Base-by-base conservation (phyloP, 2,329 filamentous ascomycete genomes). In the Sporothrix phasma region DNA sequence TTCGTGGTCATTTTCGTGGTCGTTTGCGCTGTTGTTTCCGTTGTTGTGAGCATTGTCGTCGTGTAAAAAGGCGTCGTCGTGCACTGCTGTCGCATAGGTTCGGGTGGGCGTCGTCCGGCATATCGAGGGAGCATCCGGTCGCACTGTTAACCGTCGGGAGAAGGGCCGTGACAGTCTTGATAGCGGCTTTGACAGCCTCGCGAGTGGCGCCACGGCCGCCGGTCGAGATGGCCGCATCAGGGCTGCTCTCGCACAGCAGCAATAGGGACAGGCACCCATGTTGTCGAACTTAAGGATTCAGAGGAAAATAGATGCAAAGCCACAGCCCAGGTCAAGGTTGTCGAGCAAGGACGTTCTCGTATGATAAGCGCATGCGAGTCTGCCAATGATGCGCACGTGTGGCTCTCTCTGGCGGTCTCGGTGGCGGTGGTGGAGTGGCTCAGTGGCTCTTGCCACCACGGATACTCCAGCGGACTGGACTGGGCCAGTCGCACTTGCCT, bases 81-180 rank as follows among this genome's bases (percentile, higher is more conserved):
- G 54, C n/a, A 63, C 22, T 8, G 61, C 61, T 10, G 65, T 65
- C 1, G 65, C 66, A 43, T 62, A 65, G 17, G 59, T 17, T 49
- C 61, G 60, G 1, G n/a, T 31, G 7, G 31, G 24, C 3, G 17
- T 13, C 29, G 37, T 11, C 11, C 37, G 31, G 2, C 5, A 31
- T 4, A 11, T 5, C 3, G 17, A 19, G 24, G 10, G 45, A 5
- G 31, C 31, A 2, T 39, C 19, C 19, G n/a, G 13, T 8, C 51
- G n/a, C 3, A 24, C 10, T 19, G 2, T 5, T 24, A 19, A 31
- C 51, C 51, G 31, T 37, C 31, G 19, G 10, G 31, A 22, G 13
- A 34, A 37, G 3, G 49, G 17, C 15, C 49, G 49, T 53, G 49
- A 53, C 11, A 39, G 17, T n/a, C 49, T 26, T 53, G 49, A 53